These are phyloP conservation scores for Daldinia loculata DNA, from an alignment of 495 filamentous ascomycete species.

Conservation along the genomic window DNA sequence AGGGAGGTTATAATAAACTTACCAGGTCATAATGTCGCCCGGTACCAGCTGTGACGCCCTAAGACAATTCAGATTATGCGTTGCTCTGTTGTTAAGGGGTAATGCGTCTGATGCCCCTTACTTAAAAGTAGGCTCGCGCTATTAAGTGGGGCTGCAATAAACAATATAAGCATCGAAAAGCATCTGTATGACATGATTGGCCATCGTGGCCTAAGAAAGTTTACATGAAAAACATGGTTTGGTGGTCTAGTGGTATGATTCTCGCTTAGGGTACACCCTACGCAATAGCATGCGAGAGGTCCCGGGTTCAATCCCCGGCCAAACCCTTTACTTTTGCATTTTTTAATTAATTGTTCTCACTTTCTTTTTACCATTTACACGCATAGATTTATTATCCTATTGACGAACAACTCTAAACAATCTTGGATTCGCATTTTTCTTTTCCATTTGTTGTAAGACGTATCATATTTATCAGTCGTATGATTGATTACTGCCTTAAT, in stretches of 20 bases:
- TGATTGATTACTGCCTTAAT: no score
- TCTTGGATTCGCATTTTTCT: background rate
- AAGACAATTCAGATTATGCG: background rate
- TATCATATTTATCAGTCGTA: no score
- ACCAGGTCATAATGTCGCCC: background rate
- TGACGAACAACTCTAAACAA: no score
- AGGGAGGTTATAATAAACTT: background rate
- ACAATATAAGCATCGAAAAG: background rate
- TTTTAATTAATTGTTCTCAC: background rate
- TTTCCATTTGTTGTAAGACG: background rate
- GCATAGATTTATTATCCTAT: no score
- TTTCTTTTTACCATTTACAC: background rate
- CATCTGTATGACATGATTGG: background rate
- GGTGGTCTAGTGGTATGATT: constrained; percentile 39
- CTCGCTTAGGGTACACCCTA: constrained; percentile 35
- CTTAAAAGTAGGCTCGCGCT: background rate
- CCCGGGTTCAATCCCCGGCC: constrained; percentile 38
- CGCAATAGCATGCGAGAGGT: constrained; percentile 24
- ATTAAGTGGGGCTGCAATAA: background rate
- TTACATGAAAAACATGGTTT: background rate
- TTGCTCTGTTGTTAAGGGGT: background rate
- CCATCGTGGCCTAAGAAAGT: background rate
- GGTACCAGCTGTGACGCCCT: background rate
- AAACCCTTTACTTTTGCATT: constrained; percentile 17
- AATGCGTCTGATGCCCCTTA: background rate